Evolutionary conservation across 2,329 filamentous ascomycete genomes (phyloP).

Genomic region (Chalara sp.): DNA sequence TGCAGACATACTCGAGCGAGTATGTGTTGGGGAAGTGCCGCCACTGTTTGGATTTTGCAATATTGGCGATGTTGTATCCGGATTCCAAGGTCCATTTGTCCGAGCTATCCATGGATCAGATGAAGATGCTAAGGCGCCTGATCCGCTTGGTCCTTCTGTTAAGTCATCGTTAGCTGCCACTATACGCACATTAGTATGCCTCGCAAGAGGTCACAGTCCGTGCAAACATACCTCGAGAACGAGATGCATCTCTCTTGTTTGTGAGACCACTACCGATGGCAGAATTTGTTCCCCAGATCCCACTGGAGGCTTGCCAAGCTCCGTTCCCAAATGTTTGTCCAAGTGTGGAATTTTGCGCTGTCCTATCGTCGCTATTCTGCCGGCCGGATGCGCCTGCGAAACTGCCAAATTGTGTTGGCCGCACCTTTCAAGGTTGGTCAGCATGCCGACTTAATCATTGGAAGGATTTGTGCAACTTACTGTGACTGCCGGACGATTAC

Average conservation of each 20-base stretch:
- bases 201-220: slow-evolving; percentile 3
- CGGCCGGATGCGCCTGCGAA: slow-evolving; percentile 27
- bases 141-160: slow-evolving; percentile 55
- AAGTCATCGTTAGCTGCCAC: slow-evolving; percentile 34
- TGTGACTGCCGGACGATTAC: slow-evolving; percentile 28
- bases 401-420: slow-evolving; percentile 30
- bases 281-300: slow-evolving; percentile 43
- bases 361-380: slow-evolving; percentile 25
- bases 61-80: slow-evolving; percentile 38
- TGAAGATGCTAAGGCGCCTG: slow-evolving; percentile 59
- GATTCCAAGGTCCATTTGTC: slow-evolving; percentile 52
- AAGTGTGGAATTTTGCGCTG: slow-evolving; percentile 32
- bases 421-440: slow-evolving; percentile 20
- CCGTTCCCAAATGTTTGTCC: slow-evolving; percentile 36
- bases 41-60: slow-evolving; percentile 38
- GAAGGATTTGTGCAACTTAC: slow-evolving; percentile 31
- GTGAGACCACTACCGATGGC: slow-evolving; percentile 38
- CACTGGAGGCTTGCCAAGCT: slow-evolving; percentile 31
- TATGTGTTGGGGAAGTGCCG: slow-evolving; percentile 52
- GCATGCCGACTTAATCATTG: slow-evolving; percentile 10
- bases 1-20: slow-evolving; percentile 40
- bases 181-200: slow-evolving; percentile 16
- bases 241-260: slow-evolving; percentile 37
- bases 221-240: slow-evolving; percentile 40
- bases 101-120: slow-evolving; percentile 56